Evolutionary conservation across 495 filamentous ascomycete species (phyloP).

Genomic region (Neurospora sp.): DNA sequence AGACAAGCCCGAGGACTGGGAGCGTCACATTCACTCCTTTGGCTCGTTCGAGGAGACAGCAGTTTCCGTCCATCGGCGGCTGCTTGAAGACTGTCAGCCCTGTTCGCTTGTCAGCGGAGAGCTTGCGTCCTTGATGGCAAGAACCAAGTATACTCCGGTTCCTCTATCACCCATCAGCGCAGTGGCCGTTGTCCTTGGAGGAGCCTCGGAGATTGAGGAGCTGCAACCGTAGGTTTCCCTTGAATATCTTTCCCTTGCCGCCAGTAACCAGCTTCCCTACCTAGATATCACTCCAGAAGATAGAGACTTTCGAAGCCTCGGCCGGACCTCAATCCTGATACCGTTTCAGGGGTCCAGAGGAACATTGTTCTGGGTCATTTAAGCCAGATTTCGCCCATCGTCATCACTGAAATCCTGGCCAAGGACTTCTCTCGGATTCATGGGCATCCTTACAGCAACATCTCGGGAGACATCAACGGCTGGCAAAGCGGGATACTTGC

Average conservation of each 20-base stretch:
- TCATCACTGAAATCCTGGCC: slow-evolving; percentile 54
- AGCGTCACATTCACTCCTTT: slow-evolving; percentile 42
- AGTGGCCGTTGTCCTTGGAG: not conserved
- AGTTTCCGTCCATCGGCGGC: not conserved
- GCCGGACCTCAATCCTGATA: slow-evolving; percentile 5
- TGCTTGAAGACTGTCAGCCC: not conserved
- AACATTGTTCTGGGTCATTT: slow-evolving; percentile 47
- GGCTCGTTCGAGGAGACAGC: slow-evolving; percentile 27
- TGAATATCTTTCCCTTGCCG: not conserved
- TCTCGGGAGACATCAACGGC: slow-evolving; percentile 41
- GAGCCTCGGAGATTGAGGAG: not conserved
- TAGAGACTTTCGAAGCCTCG: not conserved
- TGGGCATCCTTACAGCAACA: slow-evolving; percentile 52
- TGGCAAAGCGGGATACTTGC: slow-evolving; percentile 51
- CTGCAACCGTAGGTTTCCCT: not conserved
- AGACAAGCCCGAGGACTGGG: slow-evolving; percentile 49
- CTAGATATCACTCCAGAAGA: not conserved
- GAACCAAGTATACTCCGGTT: not conserved
- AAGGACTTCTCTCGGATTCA: slow-evolving; percentile 70
- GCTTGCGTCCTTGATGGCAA: not conserved
- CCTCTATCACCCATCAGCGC: not conserved
- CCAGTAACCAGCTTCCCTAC: not conserved
- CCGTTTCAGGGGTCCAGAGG: slow-evolving; percentile 43
- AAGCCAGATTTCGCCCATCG: slow-evolving; percentile 50
- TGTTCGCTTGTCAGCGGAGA: not conserved